Conservation (phyloP, 2,329 filamentous ascomycete species). For the Ophiostoma piceae region DNA sequence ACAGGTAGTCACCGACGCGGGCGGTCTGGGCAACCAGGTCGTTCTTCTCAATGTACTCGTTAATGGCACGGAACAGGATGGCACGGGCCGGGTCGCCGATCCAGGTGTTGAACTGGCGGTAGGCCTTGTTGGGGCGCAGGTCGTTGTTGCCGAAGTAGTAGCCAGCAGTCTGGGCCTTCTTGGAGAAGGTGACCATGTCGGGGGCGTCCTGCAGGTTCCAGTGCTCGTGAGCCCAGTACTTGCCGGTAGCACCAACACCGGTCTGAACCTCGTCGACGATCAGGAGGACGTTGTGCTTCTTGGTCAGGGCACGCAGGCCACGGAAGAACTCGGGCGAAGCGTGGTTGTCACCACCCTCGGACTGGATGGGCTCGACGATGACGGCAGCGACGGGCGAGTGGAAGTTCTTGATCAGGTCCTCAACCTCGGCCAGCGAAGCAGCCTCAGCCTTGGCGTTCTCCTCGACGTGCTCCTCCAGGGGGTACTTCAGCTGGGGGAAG, state of each 20-base stretch:
- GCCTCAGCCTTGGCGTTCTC: slow-evolving; percentile 81
- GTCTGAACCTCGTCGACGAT: slow-evolving; percentile 96
- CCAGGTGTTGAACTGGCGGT: slow-evolving; percentile 97
- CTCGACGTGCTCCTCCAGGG: slow-evolving; percentile 68
- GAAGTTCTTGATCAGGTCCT: slow-evolving; percentile 73
- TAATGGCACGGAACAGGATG: slow-evolving; percentile 79
- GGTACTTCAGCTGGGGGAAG: slow-evolving; percentile 82
- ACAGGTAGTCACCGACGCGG: slow-evolving; percentile 73
- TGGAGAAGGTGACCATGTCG: slow-evolving; percentile 92
- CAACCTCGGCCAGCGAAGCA: slow-evolving; percentile 74
- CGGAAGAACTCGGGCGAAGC: slow-evolving; percentile 83
- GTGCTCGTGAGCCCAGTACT: slow-evolving; percentile 97
- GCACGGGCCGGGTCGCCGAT: slow-evolving; percentile 87
- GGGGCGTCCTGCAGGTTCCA: slow-evolving; percentile 75
- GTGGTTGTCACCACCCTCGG: slow-evolving; percentile 92
- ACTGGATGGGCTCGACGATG: slow-evolving; percentile 86
- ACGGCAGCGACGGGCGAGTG: slow-evolving; percentile 76
- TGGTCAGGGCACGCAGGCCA: slow-evolving; percentile 72
- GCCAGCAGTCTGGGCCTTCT: slow-evolving; percentile 90
- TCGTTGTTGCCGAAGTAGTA: slow-evolving; percentile 83
- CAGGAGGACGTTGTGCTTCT: slow-evolving; percentile 70
- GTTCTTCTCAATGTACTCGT: slow-evolving; percentile 68
- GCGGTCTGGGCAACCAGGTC: slow-evolving; percentile 78
- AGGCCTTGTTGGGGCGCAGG: slow-evolving; percentile 83
- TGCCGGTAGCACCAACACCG: slow-evolving; percentile 84